phyloP scores from a whole-genome alignment of 2,329 filamentous ascomycete genomes.

The Xylariomycetidae sp. region DNA sequence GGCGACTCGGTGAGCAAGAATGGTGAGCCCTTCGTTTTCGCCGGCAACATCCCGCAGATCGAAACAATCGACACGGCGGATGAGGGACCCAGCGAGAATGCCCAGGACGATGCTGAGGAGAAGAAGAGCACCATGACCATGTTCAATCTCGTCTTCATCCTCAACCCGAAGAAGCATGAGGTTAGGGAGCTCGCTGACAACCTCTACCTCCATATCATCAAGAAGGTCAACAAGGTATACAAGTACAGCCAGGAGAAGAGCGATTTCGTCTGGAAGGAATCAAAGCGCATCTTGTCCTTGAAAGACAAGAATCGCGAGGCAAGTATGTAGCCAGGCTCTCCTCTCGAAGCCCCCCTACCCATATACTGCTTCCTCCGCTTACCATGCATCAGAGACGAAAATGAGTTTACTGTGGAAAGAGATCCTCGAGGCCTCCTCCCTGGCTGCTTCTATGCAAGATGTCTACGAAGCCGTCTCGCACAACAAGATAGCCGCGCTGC shows the following conservation, averaged over 20 bases:
- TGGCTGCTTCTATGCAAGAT: conserved; percentile 78
- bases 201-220: conserved; percentile 82
- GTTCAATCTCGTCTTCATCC: conserved; percentile 95
- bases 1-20: conserved; percentile 15
- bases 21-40: conserved; percentile 11
- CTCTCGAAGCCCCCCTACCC: too few species aligned
- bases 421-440: conserved; percentile 66
- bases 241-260: conserved; percentile 88
- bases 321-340: too few species aligned
- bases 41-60: conserved; percentile 17
- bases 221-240: conserved; percentile 86
- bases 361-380: background rate
- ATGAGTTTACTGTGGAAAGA: conserved; percentile 66
- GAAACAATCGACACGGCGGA: conserved; percentile 25
- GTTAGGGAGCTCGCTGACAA: conserved; percentile 69
- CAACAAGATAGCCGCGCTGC: conserved; percentile 80
- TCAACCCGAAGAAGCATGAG: conserved; percentile 75
- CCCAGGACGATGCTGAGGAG: conserved; percentile 42
- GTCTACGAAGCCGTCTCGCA: conserved; percentile 77
- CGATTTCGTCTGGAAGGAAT: conserved; percentile 89
- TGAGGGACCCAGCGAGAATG: conserved; percentile 30
- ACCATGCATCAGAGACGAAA: conserved; percentile 45
- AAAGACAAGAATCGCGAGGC: conserved; percentile 73
- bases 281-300: conserved; percentile 72
- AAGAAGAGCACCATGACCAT: conserved; percentile 78